Evolutionary conservation across 2,329 filamentous ascomycete genomes (phyloP), one percentile per base, ranked within the genome.

Genomic region (Alternaria longipes): DNA sequence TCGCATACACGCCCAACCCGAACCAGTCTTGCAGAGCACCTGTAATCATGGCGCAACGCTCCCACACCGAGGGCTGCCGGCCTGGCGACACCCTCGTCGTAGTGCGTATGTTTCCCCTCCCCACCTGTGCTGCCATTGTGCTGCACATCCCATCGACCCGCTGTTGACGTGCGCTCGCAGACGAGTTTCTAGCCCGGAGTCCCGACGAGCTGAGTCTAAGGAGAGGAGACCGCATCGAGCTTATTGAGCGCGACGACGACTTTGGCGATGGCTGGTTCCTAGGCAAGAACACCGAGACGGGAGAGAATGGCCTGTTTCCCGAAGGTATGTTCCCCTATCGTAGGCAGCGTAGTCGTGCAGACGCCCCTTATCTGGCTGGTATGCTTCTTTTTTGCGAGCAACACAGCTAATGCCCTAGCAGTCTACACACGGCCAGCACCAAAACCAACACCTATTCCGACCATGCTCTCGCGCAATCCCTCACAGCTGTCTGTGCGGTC

Each of bases 171-270:
- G 28, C 44, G 30, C 7, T 41, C 55, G 50, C 69, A 97, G 93
- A 99, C 81, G 93, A 97, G 81, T 98, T 99, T 79, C 84, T 89
- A 70, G 94, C 94, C 59, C 89, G 95, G 69, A 96, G 93, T 79
- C 91, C 92, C 59, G 95, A 99, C 81, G 95, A 99, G 84, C 85
- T 99, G 74, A 96, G 89, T 70, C 85, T 99, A 67, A 84, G 88
- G 56, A 96, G 96, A 75, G 94, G 91, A 70, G 91, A 95, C 73
- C 88, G 91, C 65, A 90, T 96, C 63, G 90, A 94, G 81, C 82
- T 96, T 64, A 87, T 94, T 66, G 92, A 95, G 81, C 87, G 91
- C 72, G 92, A 95, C 77, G 92, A 95, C 77, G 92, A 95, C 77
- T 96, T 95, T 78, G 91, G 91, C 63, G 92, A 96, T 79, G 92